Evolutionary conservation across 2,329 filamentous ascomycete genomes (phyloP), one percentile per base, ranked within the genome.

Genomic region (Cercospora zeina): DNA sequence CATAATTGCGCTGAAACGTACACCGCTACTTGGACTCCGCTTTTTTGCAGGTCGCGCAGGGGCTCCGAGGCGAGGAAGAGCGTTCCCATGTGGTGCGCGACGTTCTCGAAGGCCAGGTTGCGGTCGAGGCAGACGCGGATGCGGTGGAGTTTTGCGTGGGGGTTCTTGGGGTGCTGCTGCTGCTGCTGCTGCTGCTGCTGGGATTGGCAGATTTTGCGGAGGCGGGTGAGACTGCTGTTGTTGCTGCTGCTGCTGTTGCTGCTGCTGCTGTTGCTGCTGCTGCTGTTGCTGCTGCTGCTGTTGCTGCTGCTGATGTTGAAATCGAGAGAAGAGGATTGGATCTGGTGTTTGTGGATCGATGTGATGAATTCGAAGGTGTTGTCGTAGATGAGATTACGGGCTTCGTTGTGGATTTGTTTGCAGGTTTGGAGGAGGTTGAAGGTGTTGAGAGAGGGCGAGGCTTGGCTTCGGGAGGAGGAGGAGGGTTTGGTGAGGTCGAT

Each of bases 341-440:
- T 34, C 33, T 58, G 55, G 31, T 49, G 30, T 13, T 16, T 21
- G 30, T 58, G 55, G 14, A 58, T 58, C 5, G 39, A 14, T 16
- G 55, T 50, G 42, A 58, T 58, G 56, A 58, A 51, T 30, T 58
- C 47, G 13, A 58, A 50, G 24, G 45, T 58, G 31, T 58, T 58
- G 24, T 58, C 56, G 30, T 58, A 51, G 31, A 58, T 51, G 36
- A 49, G 24, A 30, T 50, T 24, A 6, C 30, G 8, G 30, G 42
- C 42, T 39, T 58, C 56, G 45, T 16, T 1, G 11, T 19, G 33
- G 42, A 58, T 51, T 37, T 58, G 56, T 24, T 33, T 49, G 31
- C 56, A 58, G 42, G 45, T 51, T 50, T 51, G 42, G 3, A 58
- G 42, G 16, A 58, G 56, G 19, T 21, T 39, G 37, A 58, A 49